These are phyloP conservation scores for Apiospora malaysiana DNA, from an alignment of 2,329 filamentous ascomycete genomes.

Conservation along the genomic window DNA sequence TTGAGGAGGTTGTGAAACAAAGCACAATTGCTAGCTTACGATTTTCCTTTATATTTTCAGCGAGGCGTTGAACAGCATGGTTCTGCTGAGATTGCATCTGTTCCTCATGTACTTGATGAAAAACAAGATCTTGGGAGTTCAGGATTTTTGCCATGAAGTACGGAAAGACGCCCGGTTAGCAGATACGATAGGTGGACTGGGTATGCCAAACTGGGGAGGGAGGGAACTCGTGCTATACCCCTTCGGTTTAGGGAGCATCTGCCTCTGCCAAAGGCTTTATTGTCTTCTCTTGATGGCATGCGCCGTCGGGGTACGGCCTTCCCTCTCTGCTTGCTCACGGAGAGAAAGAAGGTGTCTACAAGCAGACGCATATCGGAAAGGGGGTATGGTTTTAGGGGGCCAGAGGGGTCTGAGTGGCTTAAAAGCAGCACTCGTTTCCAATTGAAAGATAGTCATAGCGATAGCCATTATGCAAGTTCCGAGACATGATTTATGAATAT, in stretches of 20 bases:
- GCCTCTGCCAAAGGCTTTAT: background rate
- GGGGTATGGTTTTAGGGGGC: background rate
- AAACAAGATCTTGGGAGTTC: constrained; percentile 20
- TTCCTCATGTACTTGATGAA: constrained; percentile 20
- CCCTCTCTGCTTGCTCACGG: background rate
- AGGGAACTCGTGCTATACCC: background rate
- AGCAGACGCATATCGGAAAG: background rate
- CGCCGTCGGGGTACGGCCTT: background rate
- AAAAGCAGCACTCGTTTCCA: constrained; percentile 9
- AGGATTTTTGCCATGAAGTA: constrained; percentile 15
- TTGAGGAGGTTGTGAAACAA: background rate
- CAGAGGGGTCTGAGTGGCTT: background rate
- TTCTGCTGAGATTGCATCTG: constrained; percentile 23
- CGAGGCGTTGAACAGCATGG: constrained; percentile 22
- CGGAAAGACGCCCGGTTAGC: background rate
- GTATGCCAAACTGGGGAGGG: background rate
- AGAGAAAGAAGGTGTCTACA: background rate
- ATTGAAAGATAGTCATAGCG: constrained; percentile 12
- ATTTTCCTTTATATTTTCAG: constrained; percentile 22
- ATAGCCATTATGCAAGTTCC: constrained; percentile 17
- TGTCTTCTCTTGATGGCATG: background rate
- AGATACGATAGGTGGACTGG: background rate
- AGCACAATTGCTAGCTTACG: constrained; percentile 7
- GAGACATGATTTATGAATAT: constrained; percentile 19
- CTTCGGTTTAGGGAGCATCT: background rate